Percentiles rank a stretch among this genome's conserved stretches.
Conservation (phyloP, 2,329 filamentous ascomycete genomes). For the Calonectria hongkongensis region DNA sequence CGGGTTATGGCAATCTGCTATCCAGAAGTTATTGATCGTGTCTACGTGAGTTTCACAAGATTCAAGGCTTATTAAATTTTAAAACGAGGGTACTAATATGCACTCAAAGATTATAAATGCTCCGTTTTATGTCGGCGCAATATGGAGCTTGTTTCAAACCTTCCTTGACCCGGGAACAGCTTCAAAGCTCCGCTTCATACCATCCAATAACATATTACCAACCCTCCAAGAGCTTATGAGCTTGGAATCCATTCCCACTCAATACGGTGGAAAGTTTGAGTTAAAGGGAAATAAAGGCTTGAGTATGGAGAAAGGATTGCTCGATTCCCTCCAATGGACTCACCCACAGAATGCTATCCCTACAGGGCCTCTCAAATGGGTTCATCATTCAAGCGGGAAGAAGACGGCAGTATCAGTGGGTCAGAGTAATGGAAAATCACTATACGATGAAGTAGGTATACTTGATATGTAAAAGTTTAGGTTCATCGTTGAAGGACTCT, state of each 20-base stretch:
- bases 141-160: conserved; percentile 12
- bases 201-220: not conserved
- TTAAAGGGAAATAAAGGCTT: not conserved
- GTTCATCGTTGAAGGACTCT: no score
- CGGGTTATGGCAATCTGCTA: not conserved
- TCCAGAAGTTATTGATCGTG: conserved; percentile 15
- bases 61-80: no score
- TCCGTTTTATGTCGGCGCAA: not conserved
- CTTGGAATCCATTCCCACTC: not conserved
- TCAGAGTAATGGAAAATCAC: not conserved
- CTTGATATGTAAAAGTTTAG: not conserved
- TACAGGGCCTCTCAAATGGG: conserved; percentile 3
- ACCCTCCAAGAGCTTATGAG: not conserved
- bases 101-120: not conserved
- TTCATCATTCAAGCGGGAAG: not conserved
- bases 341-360: not conserved
- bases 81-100: not conserved
- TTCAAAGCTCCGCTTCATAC: conserved; percentile 8
- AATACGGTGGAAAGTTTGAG: not conserved
- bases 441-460: not conserved
- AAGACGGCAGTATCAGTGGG: not conserved
- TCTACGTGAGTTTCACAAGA: not conserved
- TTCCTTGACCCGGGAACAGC: conserved; percentile 9
- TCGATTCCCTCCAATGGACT: not conserved
- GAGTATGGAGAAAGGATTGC: not conserved